Conservation (phyloP, 108 stramenopile genomes). For the Cyclotella atomus region DNA sequence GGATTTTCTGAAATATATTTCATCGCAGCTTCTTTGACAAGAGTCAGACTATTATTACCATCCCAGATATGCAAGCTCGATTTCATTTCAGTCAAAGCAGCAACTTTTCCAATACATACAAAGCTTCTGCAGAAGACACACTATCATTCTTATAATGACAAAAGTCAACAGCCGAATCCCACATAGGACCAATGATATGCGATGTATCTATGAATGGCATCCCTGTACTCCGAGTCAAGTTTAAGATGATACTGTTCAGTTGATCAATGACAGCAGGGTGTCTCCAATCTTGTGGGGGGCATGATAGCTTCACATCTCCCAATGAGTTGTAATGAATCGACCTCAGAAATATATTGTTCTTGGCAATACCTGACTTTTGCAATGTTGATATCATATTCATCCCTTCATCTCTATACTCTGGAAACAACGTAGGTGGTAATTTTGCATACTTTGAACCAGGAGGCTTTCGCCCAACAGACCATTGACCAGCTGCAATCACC, state of each 20-base stretch:
- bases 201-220: constrained; percentile 4
- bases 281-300: constrained; percentile 21
- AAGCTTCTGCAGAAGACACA: constrained; percentile 1
- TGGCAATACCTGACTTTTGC: background rate
- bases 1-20: too few relatives aligned
- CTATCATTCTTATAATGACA: constrained; percentile 6
- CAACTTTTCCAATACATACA: constrained; percentile 6
- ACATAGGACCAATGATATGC: constrained; percentile 14
- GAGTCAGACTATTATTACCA: too few relatives aligned
- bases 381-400: background rate
- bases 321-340: constrained; percentile 20
- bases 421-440: constrained; percentile 12
- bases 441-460: constrained; percentile 3
- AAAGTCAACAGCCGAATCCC: constrained; percentile 6
- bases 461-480: constrained; percentile 17
- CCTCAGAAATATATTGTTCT: background rate
- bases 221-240: background rate
- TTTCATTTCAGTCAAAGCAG: too few relatives aligned
- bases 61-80: too few relatives aligned
- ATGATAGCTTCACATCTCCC: constrained; percentile 7
- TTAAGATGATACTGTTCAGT: background rate
- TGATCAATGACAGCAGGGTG: constrained; percentile 14
- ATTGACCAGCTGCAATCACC: constrained; percentile 14
- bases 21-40: background rate
- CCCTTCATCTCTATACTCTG: constrained; percentile 1